Evolutionary conservation across 1,284 basidiomycete genomes (phyloP), one percentile per base, ranked within the genome.

Genomic region (Kwoniella shivajii): DNA sequence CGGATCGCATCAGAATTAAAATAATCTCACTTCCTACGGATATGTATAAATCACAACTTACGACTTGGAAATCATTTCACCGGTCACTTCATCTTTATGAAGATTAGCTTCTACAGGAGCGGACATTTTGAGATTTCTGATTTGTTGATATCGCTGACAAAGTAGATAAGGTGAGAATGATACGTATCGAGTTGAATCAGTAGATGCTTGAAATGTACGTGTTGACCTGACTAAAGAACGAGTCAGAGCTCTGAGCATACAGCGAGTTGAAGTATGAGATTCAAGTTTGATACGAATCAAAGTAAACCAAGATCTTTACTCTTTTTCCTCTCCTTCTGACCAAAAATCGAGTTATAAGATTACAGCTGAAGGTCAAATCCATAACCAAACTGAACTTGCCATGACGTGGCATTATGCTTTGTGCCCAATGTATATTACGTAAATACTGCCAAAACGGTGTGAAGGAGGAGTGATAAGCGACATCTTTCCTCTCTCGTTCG

Each of bases 1-100:
- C 38, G 18, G n/a, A n/a, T n/a, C 34, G 34, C 10, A 22, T 27
- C 14, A 9, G 27, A 20, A 29, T 22, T 14, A 20, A 11, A 31
- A 54, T n/a, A n/a, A n/a, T n/a, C n/a, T n/a, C n/a, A n/a, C n/a
- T n/a, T n/a, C n/a, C n/a, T n/a, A n/a, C 47, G 4, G 18, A 18
- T 18, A 11, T 43, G 14, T 7, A 44, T 27, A 39, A 22, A n/a
- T 26, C 9, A 54, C 16, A 22, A 62, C 89, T 68, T 58, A 93
- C 92, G 85, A 84, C 85, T 97, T 97, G 80, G 91, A 94, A 72
- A 97, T 86, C 87, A 93, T 84, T 79, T 96, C 92, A 39, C 92
- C 92, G 2, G 93, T 94, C 60, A 92, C 84, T 42, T 88, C 88
- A 78, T 96, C 93, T 68, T 79, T 78, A 66, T 76, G 76, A 20